Evolutionary conservation across 192 early-diverging fungal species (phyloP), one percentile per base, ranked within the genome.

Genomic region (Coemansia aciculifera): DNA sequence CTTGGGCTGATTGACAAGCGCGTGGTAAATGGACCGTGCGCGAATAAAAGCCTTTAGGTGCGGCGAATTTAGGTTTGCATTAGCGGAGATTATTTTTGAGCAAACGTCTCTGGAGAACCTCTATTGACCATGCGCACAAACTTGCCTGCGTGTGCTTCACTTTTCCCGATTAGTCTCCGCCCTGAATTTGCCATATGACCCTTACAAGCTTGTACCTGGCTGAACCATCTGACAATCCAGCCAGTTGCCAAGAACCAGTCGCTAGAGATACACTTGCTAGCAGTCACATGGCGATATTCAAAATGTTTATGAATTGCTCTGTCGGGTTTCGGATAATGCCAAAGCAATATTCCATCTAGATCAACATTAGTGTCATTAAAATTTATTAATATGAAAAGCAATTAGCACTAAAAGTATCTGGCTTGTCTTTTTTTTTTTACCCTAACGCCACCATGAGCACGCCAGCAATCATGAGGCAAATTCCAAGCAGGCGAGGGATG

Each of bases 361-460:
- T 29, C 51, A 12, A 24, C 51, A 52, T 11, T 23, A 2, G 10
- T 31, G 11, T 5, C 24, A 63, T 38, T 31, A 39, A 31, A 71
- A 5, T 38, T n/a, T n/a, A 32, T 3, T 37, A 40, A 13, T 37
- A 11, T 32, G 15, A 39, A 59, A 69, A n/a, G n/a, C 19, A 21
- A 23, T 23, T 46, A 27, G 54, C 24, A 32, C 2, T 23, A 44
- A 12, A n/a, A 37, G 34, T 36, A 3, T 36, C 7, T 36, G 34
- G 34, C 34, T 0, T 36, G 34, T 4, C 7, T n/a, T 38, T 38
- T 24, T 7, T 12, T 3, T 27, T 68, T 65, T 72, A 82, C 12
- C 71, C 74, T 24, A 83, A 69, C 3, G 80, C 74, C 17, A 83
- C 80, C 80, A 83, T 77, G 5, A 83, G 75, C n/a, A 83, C 76